Evolutionary conservation across 2,329 filamentous ascomycete genomes (phyloP).

Genomic region (Fusarium irregulare): DNA sequence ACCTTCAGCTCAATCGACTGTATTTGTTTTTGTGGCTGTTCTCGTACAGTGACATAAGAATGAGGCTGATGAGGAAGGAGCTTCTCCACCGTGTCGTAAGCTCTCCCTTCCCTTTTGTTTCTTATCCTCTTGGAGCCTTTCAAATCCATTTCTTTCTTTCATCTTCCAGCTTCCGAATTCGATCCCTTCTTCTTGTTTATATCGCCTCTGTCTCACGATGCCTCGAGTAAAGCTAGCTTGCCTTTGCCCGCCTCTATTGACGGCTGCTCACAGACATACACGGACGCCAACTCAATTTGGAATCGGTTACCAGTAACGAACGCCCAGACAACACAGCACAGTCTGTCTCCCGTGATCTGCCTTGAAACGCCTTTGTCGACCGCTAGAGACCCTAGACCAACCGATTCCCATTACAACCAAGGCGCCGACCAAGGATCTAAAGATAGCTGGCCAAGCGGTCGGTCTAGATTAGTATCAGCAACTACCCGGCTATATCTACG

Average conservation of each 20-base stretch:
- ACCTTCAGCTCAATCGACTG: background rate
- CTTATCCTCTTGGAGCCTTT: background rate
- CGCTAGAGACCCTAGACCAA: slow-evolving; percentile 3
- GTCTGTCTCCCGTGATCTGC: slow-evolving; percentile 13
- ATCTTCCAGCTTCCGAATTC: background rate
- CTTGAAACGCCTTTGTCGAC: slow-evolving; percentile 28
- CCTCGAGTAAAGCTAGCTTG: background rate
- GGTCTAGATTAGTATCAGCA: slow-evolving; percentile 27
- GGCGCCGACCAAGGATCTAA: slow-evolving; percentile 12
- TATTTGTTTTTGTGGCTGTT: slow-evolving; percentile 5
- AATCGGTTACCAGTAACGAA: slow-evolving; percentile 9
- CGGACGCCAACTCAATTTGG: slow-evolving; percentile 19
- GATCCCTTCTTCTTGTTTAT: background rate
- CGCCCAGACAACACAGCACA: slow-evolving; percentile 12
- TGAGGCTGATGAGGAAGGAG: slow-evolving; percentile 19
- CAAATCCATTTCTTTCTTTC: background rate
- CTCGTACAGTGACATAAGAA: background rate
- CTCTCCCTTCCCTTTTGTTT: slow-evolving; percentile 10
- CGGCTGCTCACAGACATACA: slow-evolving; percentile 3
- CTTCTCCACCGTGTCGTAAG: slow-evolving; percentile 26
- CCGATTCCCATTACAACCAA: slow-evolving; percentile 10
- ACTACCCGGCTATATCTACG: background rate
- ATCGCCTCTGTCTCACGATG: background rate
- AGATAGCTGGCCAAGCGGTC: slow-evolving; percentile 23
- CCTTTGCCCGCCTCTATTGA: slow-evolving; percentile 6